phyloP scores from a whole-genome alignment of 192 early-diverging fungal genomes.

The Thoreauomyces humboldtii region DNA sequence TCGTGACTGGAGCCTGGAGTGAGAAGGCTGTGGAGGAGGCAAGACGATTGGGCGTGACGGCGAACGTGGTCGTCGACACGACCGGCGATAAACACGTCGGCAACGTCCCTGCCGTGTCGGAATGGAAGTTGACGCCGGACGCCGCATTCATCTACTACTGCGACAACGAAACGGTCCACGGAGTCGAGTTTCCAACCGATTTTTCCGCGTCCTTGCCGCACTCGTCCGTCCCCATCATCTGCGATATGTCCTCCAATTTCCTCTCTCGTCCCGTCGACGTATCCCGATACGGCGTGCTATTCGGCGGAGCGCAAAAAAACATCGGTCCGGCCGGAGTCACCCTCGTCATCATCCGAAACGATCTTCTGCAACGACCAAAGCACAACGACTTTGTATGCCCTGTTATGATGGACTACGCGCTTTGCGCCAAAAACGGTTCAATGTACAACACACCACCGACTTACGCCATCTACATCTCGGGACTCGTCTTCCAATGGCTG shows the following conservation, averaged over 20 bases:
- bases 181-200: conserved; percentile 70
- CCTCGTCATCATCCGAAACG: conserved; percentile 86
- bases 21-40: conserved; percentile 84
- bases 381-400: conserved; percentile 40
- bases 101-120: conserved; percentile 62
- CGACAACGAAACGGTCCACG: conserved; percentile 98
- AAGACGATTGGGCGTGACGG: conserved; percentile 66
- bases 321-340: conserved; percentile 81
- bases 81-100: conserved; percentile 55
- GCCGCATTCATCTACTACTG: conserved; percentile 94
- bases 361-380: conserved; percentile 66
- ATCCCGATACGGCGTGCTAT: conserved; percentile 79
- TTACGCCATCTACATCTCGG: conserved; percentile 89
- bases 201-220: neutral
- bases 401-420: conserved; percentile 84
- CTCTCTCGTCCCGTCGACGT: conserved; percentile 68
- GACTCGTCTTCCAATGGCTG: conserved; percentile 86
- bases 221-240: conserved; percentile 70
- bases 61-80: conserved; percentile 77
- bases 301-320: conserved; percentile 98
- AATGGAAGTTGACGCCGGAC: conserved; percentile 52
- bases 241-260: conserved; percentile 66
- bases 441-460: conserved; percentile 98
- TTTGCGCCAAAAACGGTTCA: conserved; percentile 74
- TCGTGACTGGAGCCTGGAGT: conserved; percentile 91